Base-by-base conservation (phyloP, 1,139 yeast genomes). In the Hemisphaericaspora xylofermentans region DNA sequence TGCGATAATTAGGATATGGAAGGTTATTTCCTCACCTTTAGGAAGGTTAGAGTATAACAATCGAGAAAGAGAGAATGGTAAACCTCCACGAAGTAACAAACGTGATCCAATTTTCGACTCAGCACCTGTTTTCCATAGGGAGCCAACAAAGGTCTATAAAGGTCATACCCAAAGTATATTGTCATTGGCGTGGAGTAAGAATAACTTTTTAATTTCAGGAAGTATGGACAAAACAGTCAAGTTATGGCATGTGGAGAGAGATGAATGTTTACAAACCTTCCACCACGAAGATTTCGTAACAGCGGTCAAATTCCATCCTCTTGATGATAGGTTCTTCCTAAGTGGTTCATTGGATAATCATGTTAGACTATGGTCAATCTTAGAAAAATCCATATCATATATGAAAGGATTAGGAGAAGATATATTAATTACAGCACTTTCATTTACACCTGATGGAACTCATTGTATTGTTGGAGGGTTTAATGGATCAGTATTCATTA, bases 141-240 rank as follows among this genome's bases (percentile, higher is more conserved):
- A 60, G 21, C 96, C 97, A 0, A 59, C 74, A 12, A 69, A 78
- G 24, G 74, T 75, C 15, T 84, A 80, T 47, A 63, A 59, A 36
- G 95, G 88, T 19, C 98, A 91, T 60, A 63, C 76, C 0, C 77
- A 78, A 37, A 85, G 88, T 46, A 74, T 91, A 19, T 63, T 88
- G 27, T 80, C 87, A 9, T 58, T 91, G 33, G 88, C 88, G 53
- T 91, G 98, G 98, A 84, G 95, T 43, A 85, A 84, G 51, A 89
- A 89, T 62, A 84, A 84, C 55, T 91, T 91, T 49, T 60, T 91
- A 25, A 58, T 89, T 1, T 75, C 95, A 0, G 84, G 95, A 2
- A 84, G 95, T 6, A 87, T 87, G 86, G 98, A 91, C 62, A 78
- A 80, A 49, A 84, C 95, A 0, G 95, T 82, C 1, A 76, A 79